Percentiles rank a stretch among this genome's conserved stretches.
Conservation (phyloP, 139 green algal genomes). For the Closterium sp. region DNA sequence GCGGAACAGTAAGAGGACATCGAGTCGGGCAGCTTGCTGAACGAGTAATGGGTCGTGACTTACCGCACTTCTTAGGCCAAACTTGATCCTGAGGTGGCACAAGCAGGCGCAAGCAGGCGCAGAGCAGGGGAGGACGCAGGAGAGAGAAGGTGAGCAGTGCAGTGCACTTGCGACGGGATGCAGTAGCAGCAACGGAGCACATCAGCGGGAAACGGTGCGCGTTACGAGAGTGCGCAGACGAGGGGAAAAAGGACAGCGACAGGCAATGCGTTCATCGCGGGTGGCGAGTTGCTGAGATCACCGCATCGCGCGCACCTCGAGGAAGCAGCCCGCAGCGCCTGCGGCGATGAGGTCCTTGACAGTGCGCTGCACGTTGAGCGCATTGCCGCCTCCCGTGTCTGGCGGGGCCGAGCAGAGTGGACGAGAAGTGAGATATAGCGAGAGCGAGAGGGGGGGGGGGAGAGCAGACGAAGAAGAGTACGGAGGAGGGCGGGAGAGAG, state of each 20-base stretch:
- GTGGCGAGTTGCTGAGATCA: no score
- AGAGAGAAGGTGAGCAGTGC: neutral
- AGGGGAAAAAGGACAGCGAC: neutral
- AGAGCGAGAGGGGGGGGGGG: neutral
- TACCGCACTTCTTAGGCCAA: constrained; percentile 38
- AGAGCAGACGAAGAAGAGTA: neutral
- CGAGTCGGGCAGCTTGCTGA: neutral
- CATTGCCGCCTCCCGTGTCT: constrained; percentile 78
- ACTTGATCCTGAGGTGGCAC: constrained; percentile 22
- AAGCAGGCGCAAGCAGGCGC: neutral
- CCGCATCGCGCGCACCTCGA: constrained; percentile 58
- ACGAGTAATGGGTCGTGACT: neutral
- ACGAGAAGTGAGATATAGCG: neutral
- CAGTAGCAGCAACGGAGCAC: neutral
- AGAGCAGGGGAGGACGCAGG: neutral
- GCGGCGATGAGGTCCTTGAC: constrained; percentile 74
- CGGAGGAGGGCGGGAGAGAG: no score
- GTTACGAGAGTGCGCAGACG: neutral
- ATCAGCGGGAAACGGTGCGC: neutral
- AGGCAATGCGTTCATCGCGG: neutral
- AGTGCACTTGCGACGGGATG: neutral
- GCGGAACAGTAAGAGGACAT: neutral
- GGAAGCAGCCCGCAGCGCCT: constrained; percentile 70
- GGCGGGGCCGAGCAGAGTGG: constrained; percentile 26
- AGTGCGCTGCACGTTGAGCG: constrained; percentile 82